These are phyloP conservation scores for thale cress (Arabidopsis thaliana) DNA, from an alignment of 345 rosid species.

Conservation along the genomic window TAIR10.1 NC_003074.8:6524501-6525000, in stretches of 20 bases:
- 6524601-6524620: conserved; percentile 18
- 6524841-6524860: conserved; percentile 80
- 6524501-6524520: conserved; percentile 73
- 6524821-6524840: conserved; percentile 83
- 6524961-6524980: conserved; percentile 80
- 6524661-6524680: conserved; percentile 81
- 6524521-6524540: conserved; percentile 52
- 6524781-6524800: conserved; percentile 90
- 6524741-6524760: conserved; percentile 83
- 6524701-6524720: conserved; percentile 66
- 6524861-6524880: conserved; percentile 92
- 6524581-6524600: conserved; percentile 13
- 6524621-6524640: conserved; percentile 32
- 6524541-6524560: conserved; percentile 58
- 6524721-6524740: conserved; percentile 48
- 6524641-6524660: conserved; percentile 39
- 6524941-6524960: conserved; percentile 74
- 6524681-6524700: conserved; percentile 92
- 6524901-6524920: conserved; percentile 34
- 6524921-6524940: conserved; percentile 46
- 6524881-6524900: conserved; percentile 49
- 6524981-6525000: conserved; percentile 85
- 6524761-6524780: conserved; percentile 93
- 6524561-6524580: conserved; percentile 40
- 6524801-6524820: conserved; percentile 91